Evolutionary conservation across 2,329 filamentous ascomycete species (phyloP).

Genomic region (Aspergillus alliaceus): DNA sequence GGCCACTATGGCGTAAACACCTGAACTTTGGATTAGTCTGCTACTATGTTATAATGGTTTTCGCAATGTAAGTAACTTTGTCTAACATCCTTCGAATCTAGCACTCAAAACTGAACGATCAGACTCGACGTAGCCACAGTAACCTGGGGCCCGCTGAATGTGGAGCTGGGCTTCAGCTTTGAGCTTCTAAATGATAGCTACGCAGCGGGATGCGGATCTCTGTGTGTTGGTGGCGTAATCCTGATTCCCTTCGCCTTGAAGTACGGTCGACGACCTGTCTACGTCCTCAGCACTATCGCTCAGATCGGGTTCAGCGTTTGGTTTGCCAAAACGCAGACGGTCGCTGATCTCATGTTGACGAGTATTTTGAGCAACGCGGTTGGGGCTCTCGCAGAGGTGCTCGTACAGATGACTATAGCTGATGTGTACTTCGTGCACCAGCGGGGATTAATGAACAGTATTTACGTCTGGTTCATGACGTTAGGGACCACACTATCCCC

Average conservation of each 20-base stretch:
- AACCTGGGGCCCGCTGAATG: slow-evolving; percentile 45
- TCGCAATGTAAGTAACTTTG: background rate
- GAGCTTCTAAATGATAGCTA: slow-evolving; percentile 46
- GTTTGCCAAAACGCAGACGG: slow-evolving; percentile 45
- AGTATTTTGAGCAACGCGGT: slow-evolving; percentile 47
- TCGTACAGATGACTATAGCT: slow-evolving; percentile 50
- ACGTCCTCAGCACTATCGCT: slow-evolving; percentile 43
- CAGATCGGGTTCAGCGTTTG: slow-evolving; percentile 43
- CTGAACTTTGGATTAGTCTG: background rate
- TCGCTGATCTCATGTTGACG: slow-evolving; percentile 45
- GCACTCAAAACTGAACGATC: background rate
- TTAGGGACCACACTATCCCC: slow-evolving; percentile 39
- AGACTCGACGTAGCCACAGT: background rate
- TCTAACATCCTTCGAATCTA: background rate
- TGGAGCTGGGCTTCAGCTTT: slow-evolving; percentile 45
- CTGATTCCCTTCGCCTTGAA: slow-evolving; percentile 50
- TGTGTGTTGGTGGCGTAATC: slow-evolving; percentile 45
- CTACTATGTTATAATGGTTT: background rate
- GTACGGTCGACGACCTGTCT: slow-evolving; percentile 48
- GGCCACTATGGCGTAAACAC: background rate
- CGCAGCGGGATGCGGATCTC: slow-evolving; percentile 44
- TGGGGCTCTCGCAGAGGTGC: slow-evolving; percentile 45
- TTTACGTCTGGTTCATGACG: slow-evolving; percentile 42
- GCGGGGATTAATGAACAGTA: slow-evolving; percentile 48
- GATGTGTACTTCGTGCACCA: slow-evolving; percentile 53